Base-by-base conservation (phyloP, 345 rosid species). In the Toxicodendron radicans region DNA sequence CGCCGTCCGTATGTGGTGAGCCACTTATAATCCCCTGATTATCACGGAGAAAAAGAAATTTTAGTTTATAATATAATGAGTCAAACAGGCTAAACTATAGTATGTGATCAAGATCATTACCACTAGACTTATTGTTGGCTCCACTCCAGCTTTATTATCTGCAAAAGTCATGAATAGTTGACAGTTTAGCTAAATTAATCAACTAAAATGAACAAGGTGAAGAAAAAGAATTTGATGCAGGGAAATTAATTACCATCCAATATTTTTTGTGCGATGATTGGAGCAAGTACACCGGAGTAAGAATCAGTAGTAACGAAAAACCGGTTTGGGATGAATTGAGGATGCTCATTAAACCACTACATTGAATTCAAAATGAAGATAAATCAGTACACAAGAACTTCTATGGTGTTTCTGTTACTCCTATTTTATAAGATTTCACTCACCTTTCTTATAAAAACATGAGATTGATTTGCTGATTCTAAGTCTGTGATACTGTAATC, bases 341-440 rank as follows among this genome's bases (percentile, higher is more conserved):
- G 72, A n/a, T 77, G 71, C 5, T 71, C 80, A 5, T 10, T 10
- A 38, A 77, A 58, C 80, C 80, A 77, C 80, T 77, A 72, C 46
- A 65, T 56, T 53, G 30, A 10, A 62, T 64, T 16, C 51, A 63
- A 35, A 59, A 60, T 16, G 58, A 3, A 32, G 18, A 51, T 11
- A 21, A 41, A 64, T 73, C 48, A 46, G 64, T 27, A 24, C 14
- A 58, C 35, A 27, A 48, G 2, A 66, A 11, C 2, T 66, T 20
- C 3, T 3, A 43, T 66, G 56, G 20, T 46, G 11, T 67, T 13
- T 11, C 17, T 5, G 1, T 43, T 3, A n/a, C 24, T 16, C 21
- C 41, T 18, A 18, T 14, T 13, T 16, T 0, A 3, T 2, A 24
- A 72, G 10, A 59, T 11, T 32, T 61, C 23, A 13, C 49, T 51